Evolutionary conservation across 2,329 filamentous ascomycete species (phyloP).

Genomic region (Escovopsis sp.): DNA sequence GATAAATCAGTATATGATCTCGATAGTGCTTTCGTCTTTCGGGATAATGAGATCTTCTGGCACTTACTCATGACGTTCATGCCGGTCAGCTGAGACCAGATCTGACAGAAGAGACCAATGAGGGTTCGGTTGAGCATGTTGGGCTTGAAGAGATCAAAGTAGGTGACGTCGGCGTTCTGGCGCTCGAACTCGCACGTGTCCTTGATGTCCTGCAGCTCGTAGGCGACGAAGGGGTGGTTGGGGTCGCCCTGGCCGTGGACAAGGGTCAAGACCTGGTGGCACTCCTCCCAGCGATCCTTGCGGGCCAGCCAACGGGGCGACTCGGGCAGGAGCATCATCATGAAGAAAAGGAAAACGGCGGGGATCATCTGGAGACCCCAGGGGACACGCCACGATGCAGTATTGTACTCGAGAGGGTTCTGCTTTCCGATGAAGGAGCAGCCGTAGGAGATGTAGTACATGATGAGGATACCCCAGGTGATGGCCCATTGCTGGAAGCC

Average conservation of each 20-base stretch:
- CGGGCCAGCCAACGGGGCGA: constrained; percentile 51
- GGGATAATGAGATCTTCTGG: not conserved
- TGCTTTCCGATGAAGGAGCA: constrained; percentile 40
- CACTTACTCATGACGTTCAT: constrained; percentile 43
- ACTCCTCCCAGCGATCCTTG: constrained; percentile 46
- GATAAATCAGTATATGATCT: not conserved
- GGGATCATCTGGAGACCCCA: constrained; percentile 54
- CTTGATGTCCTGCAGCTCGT: constrained; percentile 58
- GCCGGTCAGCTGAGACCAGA: constrained; percentile 42
- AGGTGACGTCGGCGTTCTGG: constrained; percentile 52
- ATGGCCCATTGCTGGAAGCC: constrained; percentile 63
- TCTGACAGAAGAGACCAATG: constrained; percentile 36
- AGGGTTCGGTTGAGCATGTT: constrained; percentile 41
- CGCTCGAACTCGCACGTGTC: constrained; percentile 62
- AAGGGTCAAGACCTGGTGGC: constrained; percentile 35
- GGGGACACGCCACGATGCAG: constrained; percentile 46
- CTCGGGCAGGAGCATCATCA: constrained; percentile 45
- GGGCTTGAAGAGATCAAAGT: constrained; percentile 59
- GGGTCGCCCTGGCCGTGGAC: constrained; percentile 53
- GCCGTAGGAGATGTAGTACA: constrained; percentile 55
- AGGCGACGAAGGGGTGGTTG: constrained; percentile 48
- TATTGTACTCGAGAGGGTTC: constrained; percentile 20
- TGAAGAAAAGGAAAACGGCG: constrained; percentile 41
- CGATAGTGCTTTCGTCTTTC: not conserved
- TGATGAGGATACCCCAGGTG: constrained; percentile 50